These are phyloP conservation scores for Candida railenensis DNA, from an alignment of 805 yeast species.

Conservation along the genomic window DNA sequence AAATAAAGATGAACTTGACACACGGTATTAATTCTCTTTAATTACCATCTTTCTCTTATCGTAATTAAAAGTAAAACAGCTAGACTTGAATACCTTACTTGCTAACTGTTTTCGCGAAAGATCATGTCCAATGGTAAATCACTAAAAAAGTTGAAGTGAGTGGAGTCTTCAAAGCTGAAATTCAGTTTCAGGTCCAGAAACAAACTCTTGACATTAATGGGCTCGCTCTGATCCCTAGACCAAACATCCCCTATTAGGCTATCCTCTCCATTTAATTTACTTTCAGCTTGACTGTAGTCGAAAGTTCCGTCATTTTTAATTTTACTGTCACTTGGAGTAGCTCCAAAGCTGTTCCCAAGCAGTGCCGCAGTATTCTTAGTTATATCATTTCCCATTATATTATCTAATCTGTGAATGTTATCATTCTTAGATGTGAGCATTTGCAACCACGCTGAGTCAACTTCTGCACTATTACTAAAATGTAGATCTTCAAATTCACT, in stretches of 20 bases:
- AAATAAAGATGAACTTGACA: too few relatives aligned
- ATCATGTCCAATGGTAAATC: conserved; percentile 13
- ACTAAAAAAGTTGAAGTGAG: conserved; percentile 10
- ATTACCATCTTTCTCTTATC: too few relatives aligned
- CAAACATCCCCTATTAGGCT: background rate
- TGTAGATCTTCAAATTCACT: conserved; percentile 14
- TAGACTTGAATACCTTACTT: too few relatives aligned
- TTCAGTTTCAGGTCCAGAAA: background rate
- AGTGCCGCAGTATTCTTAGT: too few relatives aligned
- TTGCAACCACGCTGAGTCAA: conserved; percentile 30
- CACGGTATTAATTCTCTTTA: too few relatives aligned
- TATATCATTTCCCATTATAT: too few relatives aligned
- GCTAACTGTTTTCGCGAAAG: conserved; percentile 4
- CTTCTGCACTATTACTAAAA: conserved; percentile 19
- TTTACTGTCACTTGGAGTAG: background rate
- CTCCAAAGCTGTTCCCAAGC: too few relatives aligned
- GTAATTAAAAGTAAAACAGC: too few relatives aligned
- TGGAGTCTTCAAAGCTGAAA: conserved; percentile 1
- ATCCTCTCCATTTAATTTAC: background rate
- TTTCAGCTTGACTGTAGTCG: background rate
- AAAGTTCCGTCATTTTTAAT: background rate
- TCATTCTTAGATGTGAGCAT: conserved; percentile 23
- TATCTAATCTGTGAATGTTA: too few relatives aligned
- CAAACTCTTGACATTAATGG: conserved; percentile 17
- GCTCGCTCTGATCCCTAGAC: conserved; percentile 16